Base-by-base conservation (phyloP, 257 asterid species). In the Prunella vulgaris region DNA sequence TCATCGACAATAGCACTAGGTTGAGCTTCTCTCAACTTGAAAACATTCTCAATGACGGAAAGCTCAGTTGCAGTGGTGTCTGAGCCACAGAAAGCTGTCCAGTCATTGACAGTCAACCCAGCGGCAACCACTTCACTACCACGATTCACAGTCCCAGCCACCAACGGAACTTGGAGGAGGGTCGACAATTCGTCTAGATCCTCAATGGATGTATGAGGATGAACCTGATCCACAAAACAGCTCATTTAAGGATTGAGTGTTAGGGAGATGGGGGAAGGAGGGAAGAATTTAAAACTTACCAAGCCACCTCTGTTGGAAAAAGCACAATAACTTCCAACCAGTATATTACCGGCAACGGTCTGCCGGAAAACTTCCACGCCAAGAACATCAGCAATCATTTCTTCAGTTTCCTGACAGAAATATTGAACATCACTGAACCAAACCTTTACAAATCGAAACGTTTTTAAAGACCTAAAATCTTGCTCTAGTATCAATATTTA, bases 301-400 rank as follows among this genome's bases (percentile, higher is more conserved):
- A 93, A 71, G 81, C 98, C 98, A 77, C 98, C 98, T 64, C 80
- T 81, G 68, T 93, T 93, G 54, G 96, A 79, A 74, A 93, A 75
- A 15, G 96, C 71, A 80, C 96, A 90, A 60, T 66, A 86, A 73
- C 92, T 93, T 40, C 98, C 98, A 30, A 93, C 97, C 15, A 90
- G 87, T 59, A 90, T 86, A 70, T 93, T 90, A 28, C 96, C 96
- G 27, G 96, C 98, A 54, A 93, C 75, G 3, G 95, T 90, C 77
- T 90, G 96, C 65, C 94, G 79, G 77, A 90, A 93, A 66, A 92
- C 98, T 79, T 92, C 98, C 4, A 92, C 98, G 24, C 97, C 98
- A 2, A 92, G 95, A 70, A 85, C 88, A 85, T 92, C 98, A 13
- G 93, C 91, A 66, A 92, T 88, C 84, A 92, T 27, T 77, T 92